Percentiles rank a stretch among this genome's conserved stretches.
phyloP scores from a whole-genome alignment of 2,329 filamentous ascomycete genomes.

The Arthrocladium fulminans region DNA sequence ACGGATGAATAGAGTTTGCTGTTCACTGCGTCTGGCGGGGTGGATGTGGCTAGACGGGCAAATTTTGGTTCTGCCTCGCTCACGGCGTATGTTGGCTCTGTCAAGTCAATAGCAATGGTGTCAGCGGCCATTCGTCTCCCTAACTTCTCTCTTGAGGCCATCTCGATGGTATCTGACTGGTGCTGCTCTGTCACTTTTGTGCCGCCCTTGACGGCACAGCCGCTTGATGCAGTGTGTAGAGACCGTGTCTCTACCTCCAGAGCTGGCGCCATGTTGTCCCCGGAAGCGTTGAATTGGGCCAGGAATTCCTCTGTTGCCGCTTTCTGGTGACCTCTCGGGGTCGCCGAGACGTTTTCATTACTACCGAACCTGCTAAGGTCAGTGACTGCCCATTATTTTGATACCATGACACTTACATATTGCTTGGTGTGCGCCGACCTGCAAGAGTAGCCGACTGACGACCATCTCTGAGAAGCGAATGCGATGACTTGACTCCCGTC shows the following conservation, averaged over 20 bases:
- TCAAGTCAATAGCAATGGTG: background rate
- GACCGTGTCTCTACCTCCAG: slow-evolving; percentile 1
- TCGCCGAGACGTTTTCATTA: slow-evolving; percentile 6
- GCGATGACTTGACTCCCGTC: background rate
- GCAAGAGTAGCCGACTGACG: background rate
- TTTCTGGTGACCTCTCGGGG: slow-evolving; percentile 2
- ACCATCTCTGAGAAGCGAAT: background rate
- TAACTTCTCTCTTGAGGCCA: background rate
- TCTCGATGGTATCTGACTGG: slow-evolving; percentile 4
- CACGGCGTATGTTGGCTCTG: background rate
- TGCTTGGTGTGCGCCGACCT: background rate
- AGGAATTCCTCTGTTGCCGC: slow-evolving; percentile 9
- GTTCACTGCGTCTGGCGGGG: slow-evolving; percentile 8
- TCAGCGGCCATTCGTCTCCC: background rate
- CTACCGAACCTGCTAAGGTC: background rate
- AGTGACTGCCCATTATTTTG: background rate
- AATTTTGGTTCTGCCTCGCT: background rate
- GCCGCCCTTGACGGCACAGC: background rate
- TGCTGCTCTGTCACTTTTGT: background rate
- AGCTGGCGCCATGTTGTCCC: background rate
- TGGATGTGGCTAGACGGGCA: background rate
- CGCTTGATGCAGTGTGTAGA: slow-evolving; percentile 1
- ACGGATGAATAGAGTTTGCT: slow-evolving; percentile 21
- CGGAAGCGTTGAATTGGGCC: slow-evolving; percentile 6
- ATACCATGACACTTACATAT: background rate